Evolutionary conservation across 2,329 filamentous ascomycete species (phyloP).

Genomic region (Paecilomyces dactylethromorphus): DNA sequence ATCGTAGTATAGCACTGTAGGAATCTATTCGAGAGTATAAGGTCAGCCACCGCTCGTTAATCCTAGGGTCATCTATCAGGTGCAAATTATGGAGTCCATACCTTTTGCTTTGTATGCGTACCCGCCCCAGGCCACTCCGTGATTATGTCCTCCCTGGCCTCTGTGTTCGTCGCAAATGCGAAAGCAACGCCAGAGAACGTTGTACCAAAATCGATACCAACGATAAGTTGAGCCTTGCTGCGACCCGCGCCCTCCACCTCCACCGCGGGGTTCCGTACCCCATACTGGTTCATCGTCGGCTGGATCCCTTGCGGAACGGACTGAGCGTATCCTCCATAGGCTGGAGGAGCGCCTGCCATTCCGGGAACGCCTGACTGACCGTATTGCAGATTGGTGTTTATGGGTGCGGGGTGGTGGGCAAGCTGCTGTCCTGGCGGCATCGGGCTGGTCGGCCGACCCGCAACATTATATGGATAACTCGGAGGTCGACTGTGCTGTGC

Average conservation of each 20-base stretch:
- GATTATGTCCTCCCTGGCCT: constrained; percentile 97
- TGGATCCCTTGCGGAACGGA: constrained; percentile 22
- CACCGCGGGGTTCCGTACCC: constrained; percentile 27
- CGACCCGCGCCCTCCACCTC: constrained; percentile 85
- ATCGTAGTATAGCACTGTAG: constrained; percentile 98
- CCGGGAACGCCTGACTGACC: constrained; percentile 31
- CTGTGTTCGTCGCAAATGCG: constrained; percentile 86
- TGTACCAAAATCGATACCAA: constrained; percentile 98
- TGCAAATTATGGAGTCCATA: constrained; percentile 36
- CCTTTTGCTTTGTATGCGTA: constrained; percentile 98
- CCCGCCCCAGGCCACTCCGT: constrained; percentile 98
- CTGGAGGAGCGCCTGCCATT: constrained; percentile 33
- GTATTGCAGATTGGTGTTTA: constrained; percentile 50
- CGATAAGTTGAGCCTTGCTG: constrained; percentile 94
- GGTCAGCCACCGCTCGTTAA: constrained; percentile 2
- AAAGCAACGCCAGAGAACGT: constrained; percentile 98
- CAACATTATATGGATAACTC: constrained; percentile 54
- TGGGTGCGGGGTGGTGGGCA: constrained; percentile 41
- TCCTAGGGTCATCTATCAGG: constrained; percentile 4
- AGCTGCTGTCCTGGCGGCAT: constrained; percentile 40
- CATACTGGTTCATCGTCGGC: constrained; percentile 15
- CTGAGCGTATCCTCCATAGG: constrained; percentile 39
- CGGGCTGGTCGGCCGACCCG: constrained; percentile 47
- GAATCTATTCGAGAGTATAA: constrained; percentile 60
- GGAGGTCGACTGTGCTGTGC: constrained; percentile 55